Evolutionary conservation across 257 asterid genomes (phyloP), one percentile per base, ranked within the genome.

Genomic region (Marsdenia floribunda): DNA sequence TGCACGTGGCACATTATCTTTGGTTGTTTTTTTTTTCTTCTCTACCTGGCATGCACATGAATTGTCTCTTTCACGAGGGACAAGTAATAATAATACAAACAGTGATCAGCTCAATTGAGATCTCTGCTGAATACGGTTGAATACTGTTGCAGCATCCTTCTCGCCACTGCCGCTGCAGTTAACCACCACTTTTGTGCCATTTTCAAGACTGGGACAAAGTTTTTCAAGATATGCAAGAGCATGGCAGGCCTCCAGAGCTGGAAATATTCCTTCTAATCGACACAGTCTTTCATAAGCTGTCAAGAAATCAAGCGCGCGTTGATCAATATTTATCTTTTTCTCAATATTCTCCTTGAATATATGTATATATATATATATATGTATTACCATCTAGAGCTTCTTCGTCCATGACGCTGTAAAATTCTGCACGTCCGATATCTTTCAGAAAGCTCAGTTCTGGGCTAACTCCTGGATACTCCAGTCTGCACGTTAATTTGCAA

Each of bases 101-200:
- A 1, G 33, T 29, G 33, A 1, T 29, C 33, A 29, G 33, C 1
- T 29, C 33, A 29, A 29, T 29, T 29, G 33, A 29, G 33, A 29
- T 29, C 33, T 1, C 33, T 1, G 33, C 1, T 0, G 33, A 29
- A 29, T 29, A 73, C 80, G 73, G 15, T 80, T 71, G n/a, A 79
- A 78, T 59, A 87, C 87, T 1, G 58, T 75, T 0, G 70, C 81
- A 3, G 84, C 93, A 83, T 91, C 98, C 72, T 93, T 91, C 16
- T 93, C 96, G 4, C 97, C 97, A 0, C 91, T 88, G 14, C 96
- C 95, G 0, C 97, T 91, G 83, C 86, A 87, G 73, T 87, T 91
- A 33, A 93, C 90, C 0, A 93, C 91, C n/a, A 93, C 93, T 72
- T 85, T 89, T 3, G 90, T 66, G 5, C 90, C 92, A 59, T 85